Percentiles rank a stretch among this genome's conserved stretches.
These are phyloP conservation scores for Garcia nutans DNA, from an alignment of 345 rosid genomes.

Conservation along the genomic window DNA sequence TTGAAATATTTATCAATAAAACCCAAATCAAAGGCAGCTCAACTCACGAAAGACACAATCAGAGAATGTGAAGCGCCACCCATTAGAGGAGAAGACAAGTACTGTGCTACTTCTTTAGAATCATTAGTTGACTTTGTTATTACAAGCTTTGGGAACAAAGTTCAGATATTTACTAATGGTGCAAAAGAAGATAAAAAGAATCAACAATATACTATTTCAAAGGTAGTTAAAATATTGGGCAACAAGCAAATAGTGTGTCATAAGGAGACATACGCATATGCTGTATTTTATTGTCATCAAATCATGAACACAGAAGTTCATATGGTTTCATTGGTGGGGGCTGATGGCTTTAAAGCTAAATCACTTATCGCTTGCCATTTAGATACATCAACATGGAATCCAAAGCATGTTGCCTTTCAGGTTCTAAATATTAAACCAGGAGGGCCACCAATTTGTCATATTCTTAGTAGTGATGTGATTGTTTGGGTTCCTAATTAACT, in stretches of 20 bases:
- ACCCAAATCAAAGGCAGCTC: too few relatives aligned
- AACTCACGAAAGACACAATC: too few relatives aligned
- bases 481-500: too few relatives aligned
- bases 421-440: too few relatives aligned
- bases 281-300: conserved; percentile 19
- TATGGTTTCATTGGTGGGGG: conserved; percentile 8
- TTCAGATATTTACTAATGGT: conserved; percentile 3
- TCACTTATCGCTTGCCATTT: conserved; percentile 13
- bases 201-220: neutral
- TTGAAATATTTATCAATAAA: too few relatives aligned
- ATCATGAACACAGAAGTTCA: neutral
- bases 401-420: conserved; percentile 4
- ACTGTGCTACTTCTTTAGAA: conserved; percentile 18
- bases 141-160: neutral
- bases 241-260: conserved; percentile 17
- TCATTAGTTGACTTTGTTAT: conserved; percentile 14
- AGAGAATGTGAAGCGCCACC: too few relatives aligned
- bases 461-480: too few relatives aligned
- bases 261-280: conserved; percentile 15
- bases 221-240: neutral
- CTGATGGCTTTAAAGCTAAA: conserved; percentile 6
- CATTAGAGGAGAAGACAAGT: too few relatives aligned
- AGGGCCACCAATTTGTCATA: too few relatives aligned
- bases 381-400: conserved; percentile 20
- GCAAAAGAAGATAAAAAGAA: neutral